These are phyloP conservation scores for Stephania yunnanensis DNA, from an alignment of 164 flowering plant genomes.

Conservation along the genomic window DNA sequence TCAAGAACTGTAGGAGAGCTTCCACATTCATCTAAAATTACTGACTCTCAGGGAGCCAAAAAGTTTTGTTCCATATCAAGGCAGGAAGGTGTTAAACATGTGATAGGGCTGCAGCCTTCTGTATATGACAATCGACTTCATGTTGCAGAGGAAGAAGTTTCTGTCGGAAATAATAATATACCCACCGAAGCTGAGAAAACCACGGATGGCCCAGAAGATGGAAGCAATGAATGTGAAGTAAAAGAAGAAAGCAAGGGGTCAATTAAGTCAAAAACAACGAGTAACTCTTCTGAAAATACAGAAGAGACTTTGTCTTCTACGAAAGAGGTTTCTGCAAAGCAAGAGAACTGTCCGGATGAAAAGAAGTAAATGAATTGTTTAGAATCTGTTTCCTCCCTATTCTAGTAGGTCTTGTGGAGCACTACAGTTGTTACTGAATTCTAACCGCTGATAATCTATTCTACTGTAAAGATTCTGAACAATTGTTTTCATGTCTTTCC, in stretches of 20 bases:
- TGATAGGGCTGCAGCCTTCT: constrained; percentile 15
- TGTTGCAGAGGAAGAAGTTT: constrained; percentile 23
- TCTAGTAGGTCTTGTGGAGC: neutral
- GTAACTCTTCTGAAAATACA: constrained; percentile 19
- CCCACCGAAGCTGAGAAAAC: constrained; percentile 20
- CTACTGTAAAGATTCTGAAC: neutral
- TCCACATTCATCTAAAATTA: constrained; percentile 15
- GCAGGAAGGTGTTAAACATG: constrained; percentile 19
- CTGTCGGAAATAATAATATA: constrained; percentile 12
- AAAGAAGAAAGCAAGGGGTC: constrained; percentile 16
- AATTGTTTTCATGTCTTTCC: constrained; percentile 4
- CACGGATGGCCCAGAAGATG: constrained; percentile 14
- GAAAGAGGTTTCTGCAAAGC: constrained; percentile 16
- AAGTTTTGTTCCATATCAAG: constrained; percentile 15
- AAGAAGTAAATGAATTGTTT: constrained; percentile 16
- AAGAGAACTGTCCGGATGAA: constrained; percentile 13
- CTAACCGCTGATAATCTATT: neutral
- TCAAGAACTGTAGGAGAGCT: constrained; percentile 14
- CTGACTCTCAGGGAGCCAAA: constrained; percentile 16
- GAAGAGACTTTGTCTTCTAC: constrained; percentile 26
- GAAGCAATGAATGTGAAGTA: constrained; percentile 17
- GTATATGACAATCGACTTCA: constrained; percentile 4
- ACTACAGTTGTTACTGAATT: neutral
- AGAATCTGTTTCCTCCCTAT: neutral
- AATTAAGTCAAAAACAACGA: constrained; percentile 8